Percentiles rank a stretch among this genome's conserved stretches.
Conservation (phyloP, 441 rosid genomes). For the Eutrema salsugineum region DNA sequence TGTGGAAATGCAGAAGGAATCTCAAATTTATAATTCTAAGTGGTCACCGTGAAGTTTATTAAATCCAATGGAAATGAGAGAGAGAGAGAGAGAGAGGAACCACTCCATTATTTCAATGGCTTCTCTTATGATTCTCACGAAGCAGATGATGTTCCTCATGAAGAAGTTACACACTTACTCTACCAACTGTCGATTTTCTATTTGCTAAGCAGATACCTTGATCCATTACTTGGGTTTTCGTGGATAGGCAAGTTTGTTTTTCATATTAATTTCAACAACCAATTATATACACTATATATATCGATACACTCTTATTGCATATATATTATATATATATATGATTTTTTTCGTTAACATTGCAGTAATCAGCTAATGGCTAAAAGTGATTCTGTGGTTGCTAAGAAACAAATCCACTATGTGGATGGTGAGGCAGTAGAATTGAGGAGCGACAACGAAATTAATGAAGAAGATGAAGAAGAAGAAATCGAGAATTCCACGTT, state of each 20-base stretch:
- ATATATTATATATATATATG: too few relatives aligned
- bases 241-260: constrained; percentile 36
- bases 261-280: background rate
- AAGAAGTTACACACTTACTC: too few relatives aligned
- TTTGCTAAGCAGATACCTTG: constrained; percentile 61
- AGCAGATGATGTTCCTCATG: constrained; percentile 38
- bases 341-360: constrained; percentile 29
- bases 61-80: too few relatives aligned
- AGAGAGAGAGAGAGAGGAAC: too few relatives aligned
- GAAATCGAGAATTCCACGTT: constrained; percentile 68
- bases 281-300: background rate
- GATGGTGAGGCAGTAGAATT: constrained; percentile 69
- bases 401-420: constrained; percentile 75
- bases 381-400: constrained; percentile 83
- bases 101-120: constrained; percentile 42
- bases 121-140: constrained; percentile 32
- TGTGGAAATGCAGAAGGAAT: too few relatives aligned
- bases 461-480: constrained; percentile 47
- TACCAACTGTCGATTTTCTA: constrained; percentile 46
- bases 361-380: constrained; percentile 89
- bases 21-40: too few relatives aligned
- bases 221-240: constrained; percentile 70
- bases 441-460: constrained; percentile 41
- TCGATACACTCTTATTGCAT: background rate
- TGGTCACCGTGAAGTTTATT: too few relatives aligned